Evolutionary conservation across 345 rosid species (phyloP), one percentile per base, ranked within the genome.

Genomic region (Euphorbia lathyris): DNA sequence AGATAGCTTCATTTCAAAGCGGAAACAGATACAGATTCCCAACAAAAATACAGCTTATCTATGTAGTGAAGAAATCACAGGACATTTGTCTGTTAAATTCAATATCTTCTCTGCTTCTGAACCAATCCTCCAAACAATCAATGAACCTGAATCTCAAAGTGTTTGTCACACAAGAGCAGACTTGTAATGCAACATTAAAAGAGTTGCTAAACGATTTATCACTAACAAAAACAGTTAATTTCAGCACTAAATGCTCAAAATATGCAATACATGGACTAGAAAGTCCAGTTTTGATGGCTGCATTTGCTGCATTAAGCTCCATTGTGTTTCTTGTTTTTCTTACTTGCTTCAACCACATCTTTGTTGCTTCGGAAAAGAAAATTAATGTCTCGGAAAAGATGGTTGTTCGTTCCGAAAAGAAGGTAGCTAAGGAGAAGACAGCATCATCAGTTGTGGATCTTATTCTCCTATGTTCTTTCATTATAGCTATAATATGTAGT

Each of bases 401-500:
- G 73, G 70, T 12, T 23, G 59, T 66, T 38, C 63, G 51, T 9
- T 1, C 50, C 0, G 72, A 56, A 60, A 76, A 70, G 58, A 66
- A 62, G 65, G 59, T 47, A 57, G 51, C 77, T 6, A 80, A 87
- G 77, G 87, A 83, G 29, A 86, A 87, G 75, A 81, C 74, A 63
- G 88, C 98, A 51, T 93, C 96, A 22, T 86, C 86, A 79, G 55
- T 87, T 69, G 80, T 84, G 51, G 96, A 90, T 78, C 52, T 86
- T 62, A 60, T 90, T 47, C 83, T 90, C 63, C 48, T 90, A 51
- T 70, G 78, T 55, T 85, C 93, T 55, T 90, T 90, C 71, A 23
- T 82, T 69, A 74, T 81, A 64, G 78, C 89, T 22, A 50, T 88
- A 42, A 47, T 77, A 36, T 68, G 74, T 47, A 82, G 73, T 63